phyloP scores from a whole-genome alignment of 257 asterid species.

The Perilla frutescens region DNA sequence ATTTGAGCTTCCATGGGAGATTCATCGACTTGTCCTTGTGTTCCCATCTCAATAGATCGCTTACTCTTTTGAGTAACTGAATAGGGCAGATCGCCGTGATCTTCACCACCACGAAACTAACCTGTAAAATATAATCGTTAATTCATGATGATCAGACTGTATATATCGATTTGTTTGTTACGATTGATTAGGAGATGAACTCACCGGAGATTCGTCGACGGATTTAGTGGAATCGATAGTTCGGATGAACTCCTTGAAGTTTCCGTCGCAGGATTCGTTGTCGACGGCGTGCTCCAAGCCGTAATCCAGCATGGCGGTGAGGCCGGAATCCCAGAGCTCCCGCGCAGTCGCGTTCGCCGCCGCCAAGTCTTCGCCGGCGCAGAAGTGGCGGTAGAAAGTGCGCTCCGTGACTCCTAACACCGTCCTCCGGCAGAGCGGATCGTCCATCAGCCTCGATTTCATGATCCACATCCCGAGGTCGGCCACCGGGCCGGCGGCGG shows the following conservation, averaged over 20 bases:
- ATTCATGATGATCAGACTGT: background rate
- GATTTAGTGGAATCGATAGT: conserved; percentile 53
- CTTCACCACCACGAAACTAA: conserved; percentile 85
- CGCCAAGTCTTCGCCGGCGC: conserved; percentile 66
- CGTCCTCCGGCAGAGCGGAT: conserved; percentile 41
- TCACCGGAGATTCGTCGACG: conserved; percentile 50
- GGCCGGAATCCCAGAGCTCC: conserved; percentile 52
- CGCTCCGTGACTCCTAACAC: conserved; percentile 44
- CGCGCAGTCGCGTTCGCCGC: conserved; percentile 52
- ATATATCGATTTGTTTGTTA: no score
- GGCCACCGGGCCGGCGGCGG: conserved; percentile 52
- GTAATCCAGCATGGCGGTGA: conserved; percentile 81
- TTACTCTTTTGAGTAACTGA: conserved; percentile 62
- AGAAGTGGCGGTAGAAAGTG: conserved; percentile 74
- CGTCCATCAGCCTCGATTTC: conserved; percentile 52
- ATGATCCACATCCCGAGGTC: conserved; percentile 60
- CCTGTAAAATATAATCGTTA: conserved; percentile 43
- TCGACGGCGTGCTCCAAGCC: conserved; percentile 78
- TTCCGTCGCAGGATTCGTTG: conserved; percentile 60
- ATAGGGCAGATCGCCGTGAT: conserved; percentile 76
- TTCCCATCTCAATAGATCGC: conserved; percentile 86
- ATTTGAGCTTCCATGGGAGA: conserved; percentile 79
- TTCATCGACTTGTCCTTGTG: conserved; percentile 48
- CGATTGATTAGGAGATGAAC: background rate
- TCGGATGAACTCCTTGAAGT: conserved; percentile 48